These are phyloP conservation scores for Blastobotrys aristatus DNA, from an alignment of 1,139 yeast species.

Conservation along the genomic window DNA sequence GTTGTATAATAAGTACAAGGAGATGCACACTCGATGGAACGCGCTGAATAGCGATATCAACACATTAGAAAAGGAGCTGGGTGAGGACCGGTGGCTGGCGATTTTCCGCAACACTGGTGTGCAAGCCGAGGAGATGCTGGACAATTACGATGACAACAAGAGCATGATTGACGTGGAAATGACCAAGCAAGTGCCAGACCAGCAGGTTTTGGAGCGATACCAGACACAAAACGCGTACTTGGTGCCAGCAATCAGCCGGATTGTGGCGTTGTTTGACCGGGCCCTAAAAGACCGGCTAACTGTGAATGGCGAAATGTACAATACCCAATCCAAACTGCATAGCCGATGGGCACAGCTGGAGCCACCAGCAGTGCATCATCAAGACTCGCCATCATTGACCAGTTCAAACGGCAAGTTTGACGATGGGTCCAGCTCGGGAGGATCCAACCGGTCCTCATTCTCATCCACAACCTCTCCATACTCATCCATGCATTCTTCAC, in stretches of 20 bases:
- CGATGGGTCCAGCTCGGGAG: background rate
- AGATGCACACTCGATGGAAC: constrained; percentile 41
- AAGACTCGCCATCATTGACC: constrained; percentile 1
- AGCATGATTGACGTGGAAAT: constrained; percentile 15
- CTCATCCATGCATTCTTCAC: constrained; percentile 13
- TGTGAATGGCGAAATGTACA: constrained; percentile 19
- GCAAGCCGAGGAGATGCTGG: constrained; percentile 25
- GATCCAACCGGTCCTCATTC: constrained; percentile 9
- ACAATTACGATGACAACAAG: constrained; percentile 20
- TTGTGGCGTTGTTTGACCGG: constrained; percentile 22
- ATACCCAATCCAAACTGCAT: constrained; percentile 20
- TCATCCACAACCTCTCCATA: constrained; percentile 10
- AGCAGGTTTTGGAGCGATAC: constrained; percentile 13
- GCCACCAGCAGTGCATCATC: background rate
- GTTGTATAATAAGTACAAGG: constrained; percentile 41
- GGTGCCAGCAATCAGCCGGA: constrained; percentile 20
- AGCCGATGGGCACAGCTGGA: constrained; percentile 18
- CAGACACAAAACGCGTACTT: constrained; percentile 21
- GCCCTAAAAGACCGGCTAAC: constrained; percentile 23
- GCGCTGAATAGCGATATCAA: constrained; percentile 40
- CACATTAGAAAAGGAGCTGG: constrained; percentile 42
- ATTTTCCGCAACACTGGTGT: constrained; percentile 24
- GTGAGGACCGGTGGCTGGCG: constrained; percentile 53
- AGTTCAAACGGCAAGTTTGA: background rate
- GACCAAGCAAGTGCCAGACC: constrained; percentile 7